Percentiles rank a stretch among this genome's conserved stretches.
Evolutionary conservation across 2,329 filamentous ascomycete genomes (phyloP).

Genomic region (Beauveria rudraprayagi): DNA sequence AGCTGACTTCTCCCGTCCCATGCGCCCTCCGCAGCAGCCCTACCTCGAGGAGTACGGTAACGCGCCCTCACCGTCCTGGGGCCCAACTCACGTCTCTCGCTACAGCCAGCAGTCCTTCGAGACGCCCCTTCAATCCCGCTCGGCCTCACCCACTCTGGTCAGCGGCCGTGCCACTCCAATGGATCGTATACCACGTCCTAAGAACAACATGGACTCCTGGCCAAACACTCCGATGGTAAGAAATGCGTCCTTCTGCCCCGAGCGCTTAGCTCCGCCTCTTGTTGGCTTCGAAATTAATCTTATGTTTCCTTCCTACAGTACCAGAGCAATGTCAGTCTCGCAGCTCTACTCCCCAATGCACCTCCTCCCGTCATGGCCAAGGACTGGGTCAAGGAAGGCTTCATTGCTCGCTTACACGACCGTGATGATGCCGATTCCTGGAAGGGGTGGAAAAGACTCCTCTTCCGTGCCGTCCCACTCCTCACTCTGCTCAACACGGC

Average conservation of each 20-base stretch:
- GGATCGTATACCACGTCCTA: slow-evolving; percentile 15
- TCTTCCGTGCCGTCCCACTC: slow-evolving; percentile 31
- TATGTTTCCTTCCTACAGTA: slow-evolving; percentile 21
- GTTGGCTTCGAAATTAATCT: slow-evolving; percentile 1
- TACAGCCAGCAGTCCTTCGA: slow-evolving; percentile 15
- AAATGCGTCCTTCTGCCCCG: not conserved
- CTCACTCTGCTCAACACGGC: slow-evolving; percentile 32
- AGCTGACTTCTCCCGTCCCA: slow-evolving; percentile 18
- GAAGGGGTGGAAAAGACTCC: slow-evolving; percentile 34
- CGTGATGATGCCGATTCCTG: slow-evolving; percentile 36
- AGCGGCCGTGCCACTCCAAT: slow-evolving; percentile 21
- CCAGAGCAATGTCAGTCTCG: slow-evolving; percentile 34
- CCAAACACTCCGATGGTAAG: slow-evolving; percentile 20
- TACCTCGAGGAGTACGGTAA: slow-evolving; percentile 19
- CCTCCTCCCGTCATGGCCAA: slow-evolving; percentile 23
- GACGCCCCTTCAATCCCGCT: slow-evolving; percentile 16
- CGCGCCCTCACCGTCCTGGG: slow-evolving; percentile 14
- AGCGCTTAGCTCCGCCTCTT: not conserved
- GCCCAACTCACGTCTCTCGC: slow-evolving; percentile 11
- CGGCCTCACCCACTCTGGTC: slow-evolving; percentile 23
- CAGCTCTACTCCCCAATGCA: slow-evolving; percentile 28
- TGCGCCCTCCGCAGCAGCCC: slow-evolving; percentile 13
- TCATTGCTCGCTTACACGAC: slow-evolving; percentile 33
- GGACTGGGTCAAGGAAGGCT: slow-evolving; percentile 24
- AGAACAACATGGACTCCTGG: slow-evolving; percentile 19